These are phyloP conservation scores for Neobulgaria alba DNA, from an alignment of 2,329 filamentous ascomycete species.

Conservation along the genomic window DNA sequence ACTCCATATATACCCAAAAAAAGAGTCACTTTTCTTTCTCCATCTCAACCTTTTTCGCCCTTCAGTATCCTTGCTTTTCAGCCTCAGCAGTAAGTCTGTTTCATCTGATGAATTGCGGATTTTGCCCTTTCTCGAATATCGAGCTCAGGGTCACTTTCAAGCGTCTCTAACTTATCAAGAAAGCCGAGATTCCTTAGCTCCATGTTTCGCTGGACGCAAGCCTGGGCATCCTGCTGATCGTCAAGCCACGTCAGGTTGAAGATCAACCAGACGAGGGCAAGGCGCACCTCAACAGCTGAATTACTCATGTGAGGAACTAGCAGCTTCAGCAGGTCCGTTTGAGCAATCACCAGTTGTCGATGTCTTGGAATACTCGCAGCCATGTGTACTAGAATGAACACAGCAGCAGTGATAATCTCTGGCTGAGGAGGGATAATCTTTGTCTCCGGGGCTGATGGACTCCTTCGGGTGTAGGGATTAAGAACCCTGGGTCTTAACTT, in stretches of 20 bases:
- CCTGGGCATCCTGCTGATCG: constrained; percentile 56
- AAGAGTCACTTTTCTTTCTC: too few relatives aligned
- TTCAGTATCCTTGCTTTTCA: too few relatives aligned
- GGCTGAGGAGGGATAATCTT: constrained; percentile 48
- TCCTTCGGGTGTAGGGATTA: constrained; percentile 41
- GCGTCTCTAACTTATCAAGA: constrained; percentile 51
- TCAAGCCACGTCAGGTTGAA: constrained; percentile 83
- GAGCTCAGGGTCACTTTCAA: constrained; percentile 63
- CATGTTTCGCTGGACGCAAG: constrained; percentile 56
- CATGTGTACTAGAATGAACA: constrained; percentile 80
- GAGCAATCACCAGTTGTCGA: constrained; percentile 66
- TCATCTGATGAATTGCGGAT: constrained; percentile 66
- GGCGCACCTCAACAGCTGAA: constrained; percentile 63
- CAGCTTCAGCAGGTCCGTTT: constrained; percentile 65
- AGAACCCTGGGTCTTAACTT: constrained; percentile 61
- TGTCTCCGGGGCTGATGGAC: constrained; percentile 33
- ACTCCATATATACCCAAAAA: too few relatives aligned
- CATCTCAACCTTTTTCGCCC: too few relatives aligned
- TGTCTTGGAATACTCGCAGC: constrained; percentile 74
- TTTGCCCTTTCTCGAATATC: constrained; percentile 82
- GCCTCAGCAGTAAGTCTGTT: constrained; percentile 18
- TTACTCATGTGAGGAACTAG: constrained; percentile 67
- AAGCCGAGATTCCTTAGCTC: constrained; percentile 68
- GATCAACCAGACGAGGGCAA: constrained; percentile 73
- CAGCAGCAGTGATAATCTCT: constrained; percentile 69